Base-by-base conservation (phyloP, 495 filamentous ascomycete genomes). In the Hapsidospora chrysogenum region DNA sequence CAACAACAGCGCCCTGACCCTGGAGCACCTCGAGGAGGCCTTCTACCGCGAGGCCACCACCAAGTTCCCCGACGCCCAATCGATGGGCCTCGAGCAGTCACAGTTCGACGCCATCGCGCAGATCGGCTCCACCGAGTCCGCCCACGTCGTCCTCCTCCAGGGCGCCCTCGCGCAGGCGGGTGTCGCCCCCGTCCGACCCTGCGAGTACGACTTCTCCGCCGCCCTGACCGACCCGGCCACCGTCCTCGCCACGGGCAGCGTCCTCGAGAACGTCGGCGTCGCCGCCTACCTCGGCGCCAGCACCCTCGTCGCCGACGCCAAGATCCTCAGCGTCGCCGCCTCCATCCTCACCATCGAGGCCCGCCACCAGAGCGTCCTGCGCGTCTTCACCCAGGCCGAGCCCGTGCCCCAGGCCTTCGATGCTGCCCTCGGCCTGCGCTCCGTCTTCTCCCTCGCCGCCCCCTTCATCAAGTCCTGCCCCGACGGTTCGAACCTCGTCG, bases 151-250 rank as follows among this genome's bases (percentile, higher is more conserved):
- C n/a, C 54, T 61, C 13, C 57, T 77, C 3, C 63, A 66, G 39
- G 50, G 54, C 29, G 60, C 67, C 36, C 68, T 77, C 45, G 59
- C 66, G 10, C 54, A 57, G 16, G 61, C 63, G 30, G 70, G 69
- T 31, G 58, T 60, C 36, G 51, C 61, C 42, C 72, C 72, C 9
- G 70, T 77, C 9, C 48, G 68, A 53, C 58, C 65, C 0, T 77
- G 72, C 59, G 51, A 53, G 33, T 76, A 77, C 58, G 61, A 76
- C 58, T 77, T 77, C 40, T n/a, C n/a, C n/a, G n/a, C n/a, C n/a
- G 63, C 61, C 42, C 66, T 75, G 48, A 70, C 70, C 21, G 57
- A 68, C 47, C 70, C 70, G 20, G 54, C 58, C 16, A 58, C 53
- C 37, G 75, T 77, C 71, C 61, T 76, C 21, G 64, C 54, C 22